Base-by-base conservation (phyloP, 345 rosid genomes). In the Carallia pectinifolia region DNA sequence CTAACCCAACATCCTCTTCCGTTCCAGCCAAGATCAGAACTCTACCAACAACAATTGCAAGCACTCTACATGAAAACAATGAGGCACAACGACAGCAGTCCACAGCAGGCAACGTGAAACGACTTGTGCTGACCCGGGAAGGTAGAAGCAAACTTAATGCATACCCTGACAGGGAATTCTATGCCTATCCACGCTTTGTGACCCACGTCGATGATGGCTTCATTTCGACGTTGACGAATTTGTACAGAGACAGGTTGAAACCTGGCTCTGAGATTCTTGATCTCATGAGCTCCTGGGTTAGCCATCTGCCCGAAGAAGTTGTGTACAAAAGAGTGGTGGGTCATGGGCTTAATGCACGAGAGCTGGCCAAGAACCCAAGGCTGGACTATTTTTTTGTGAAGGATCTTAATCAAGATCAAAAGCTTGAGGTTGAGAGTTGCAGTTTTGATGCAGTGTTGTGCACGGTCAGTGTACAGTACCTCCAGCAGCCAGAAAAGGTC, bases 251-350 rank as follows among this genome's bases (percentile, higher is more conserved):
- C 69, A 75, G 76, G 76, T 27, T 91, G 64, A 76, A 83, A 63
- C 87, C 92, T 71, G 93, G 78, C 67, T 83, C 80, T n/a, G 87
- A 85, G 77, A 84, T 91, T 78, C 85, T 91, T 64, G 95, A 88
- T 70, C 78, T 94, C 68, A 94, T 88, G 98, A 91, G 97, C 81
- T 89, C 98, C 53, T 93, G 97, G 94, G 86, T 87, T 37, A 90
- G 98, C 79, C 95, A 94, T 80, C 79, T 91, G 23, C 97, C 98
- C 4, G 68, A 69, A 56, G 89, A 91, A 68, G 87, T 84, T 0
- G 64, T 5, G 75, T 88, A 80, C 85, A 81, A 79, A 73, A 89
- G 87, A 82, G 90, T 94, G 53, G 93, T 88, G 56, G 97, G 98
- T 1, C 96, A 94, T 73, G 96, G 98, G 56, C 93, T 94, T 53